Conservation (phyloP, 2,329 filamentous ascomycete species). For the Paramyrothecium sp. region DNA sequence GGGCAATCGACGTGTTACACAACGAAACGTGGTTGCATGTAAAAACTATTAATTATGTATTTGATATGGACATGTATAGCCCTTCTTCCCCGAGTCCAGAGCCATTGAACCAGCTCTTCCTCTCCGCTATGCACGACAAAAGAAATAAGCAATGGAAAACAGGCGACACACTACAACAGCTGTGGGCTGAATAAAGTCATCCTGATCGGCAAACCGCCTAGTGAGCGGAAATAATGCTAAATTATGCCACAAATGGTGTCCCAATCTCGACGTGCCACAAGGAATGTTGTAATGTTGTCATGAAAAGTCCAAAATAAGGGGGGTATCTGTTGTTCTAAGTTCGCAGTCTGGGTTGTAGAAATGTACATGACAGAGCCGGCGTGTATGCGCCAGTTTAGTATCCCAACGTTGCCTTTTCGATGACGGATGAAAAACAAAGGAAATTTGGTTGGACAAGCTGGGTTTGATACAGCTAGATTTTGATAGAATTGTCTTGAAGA, state of each 20-base stretch:
- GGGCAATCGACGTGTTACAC: no score
- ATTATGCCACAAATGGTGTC: neutral
- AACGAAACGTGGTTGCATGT: neutral
- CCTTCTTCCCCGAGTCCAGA: slow-evolving; percentile 1
- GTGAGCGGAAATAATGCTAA: no score
- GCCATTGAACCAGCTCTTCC: neutral
- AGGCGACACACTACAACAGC: slow-evolving; percentile 2
- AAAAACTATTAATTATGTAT: slow-evolving; percentile 18
- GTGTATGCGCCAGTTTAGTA: slow-evolving; percentile 10
- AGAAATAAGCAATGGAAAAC: slow-evolving; percentile 6
- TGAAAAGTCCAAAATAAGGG: slow-evolving; percentile 23
- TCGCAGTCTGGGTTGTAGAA: slow-evolving; percentile 28
- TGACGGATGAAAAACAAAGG: slow-evolving; percentile 24
- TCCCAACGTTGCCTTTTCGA: slow-evolving; percentile 5
- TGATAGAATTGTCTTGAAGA: slow-evolving; percentile 8
- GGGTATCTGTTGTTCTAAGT: slow-evolving; percentile 38
- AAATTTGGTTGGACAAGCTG: neutral
- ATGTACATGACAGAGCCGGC: slow-evolving; percentile 16
- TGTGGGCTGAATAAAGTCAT: neutral
- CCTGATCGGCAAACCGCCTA: neutral
- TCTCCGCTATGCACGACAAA: slow-evolving; percentile 14
- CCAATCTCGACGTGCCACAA: neutral
- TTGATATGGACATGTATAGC: neutral
- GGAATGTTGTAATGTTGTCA: neutral
- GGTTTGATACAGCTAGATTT: neutral